Evolutionary conservation across 176 grass and related monocot species (phyloP).

Genomic region (Saccharum officinarum): DNA sequence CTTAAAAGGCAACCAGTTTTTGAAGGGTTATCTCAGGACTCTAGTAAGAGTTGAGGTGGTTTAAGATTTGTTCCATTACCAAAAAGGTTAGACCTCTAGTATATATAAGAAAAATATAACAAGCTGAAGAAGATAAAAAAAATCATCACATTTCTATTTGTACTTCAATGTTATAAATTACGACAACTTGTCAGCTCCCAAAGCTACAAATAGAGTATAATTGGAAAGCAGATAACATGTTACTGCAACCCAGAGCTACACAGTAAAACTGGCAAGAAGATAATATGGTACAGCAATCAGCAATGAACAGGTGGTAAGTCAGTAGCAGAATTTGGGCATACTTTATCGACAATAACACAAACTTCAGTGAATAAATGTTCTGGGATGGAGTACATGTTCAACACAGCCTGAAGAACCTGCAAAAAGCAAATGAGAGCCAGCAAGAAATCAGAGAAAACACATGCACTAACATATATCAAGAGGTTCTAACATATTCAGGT

Average conservation of each 20-base stretch:
- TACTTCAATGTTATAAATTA: background rate
- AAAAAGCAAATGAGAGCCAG: conserved; percentile 27
- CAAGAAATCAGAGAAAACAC: conserved; percentile 1
- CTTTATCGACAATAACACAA: conserved; percentile 86
- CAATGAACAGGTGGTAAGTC: background rate
- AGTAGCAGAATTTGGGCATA: conserved; percentile 25
- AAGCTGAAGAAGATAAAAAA: too few relatives aligned
- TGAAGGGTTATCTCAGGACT: background rate
- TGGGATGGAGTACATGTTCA: conserved; percentile 68
- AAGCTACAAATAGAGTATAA: background rate
- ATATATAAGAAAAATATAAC: background rate
- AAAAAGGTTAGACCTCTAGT: background rate
- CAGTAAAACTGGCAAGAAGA: too few relatives aligned
- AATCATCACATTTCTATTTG: background rate
- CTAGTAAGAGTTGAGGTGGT: background rate
- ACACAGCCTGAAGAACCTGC: conserved; percentile 81
- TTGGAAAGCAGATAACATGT: background rate
- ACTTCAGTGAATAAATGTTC: conserved; percentile 70
- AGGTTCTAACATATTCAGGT: background rate
- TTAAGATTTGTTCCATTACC: background rate
- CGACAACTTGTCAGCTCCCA: background rate
- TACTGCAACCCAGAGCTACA: background rate
- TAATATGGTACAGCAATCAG: background rate
- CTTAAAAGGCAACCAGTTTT: background rate
- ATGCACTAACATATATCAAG: conserved; percentile 8